Evolutionary conservation across 495 filamentous ascomycete genomes (phyloP).

Genomic region (Darksidea phi): DNA sequence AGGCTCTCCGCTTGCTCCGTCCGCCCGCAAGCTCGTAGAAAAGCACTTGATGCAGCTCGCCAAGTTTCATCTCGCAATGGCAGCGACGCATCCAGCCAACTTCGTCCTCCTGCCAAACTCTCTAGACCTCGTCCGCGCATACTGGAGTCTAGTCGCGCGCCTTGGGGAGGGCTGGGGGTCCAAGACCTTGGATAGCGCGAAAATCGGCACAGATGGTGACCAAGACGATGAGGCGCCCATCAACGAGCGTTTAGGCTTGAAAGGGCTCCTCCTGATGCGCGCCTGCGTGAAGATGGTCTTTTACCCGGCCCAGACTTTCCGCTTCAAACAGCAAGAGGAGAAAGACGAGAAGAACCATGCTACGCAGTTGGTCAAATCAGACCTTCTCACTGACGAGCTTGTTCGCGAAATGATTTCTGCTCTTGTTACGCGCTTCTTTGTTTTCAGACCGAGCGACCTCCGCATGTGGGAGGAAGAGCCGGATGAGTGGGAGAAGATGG

Average conservation of each 20-base stretch:
- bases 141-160: slow-evolving; percentile 75
- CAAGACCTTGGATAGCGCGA: slow-evolving; percentile 42
- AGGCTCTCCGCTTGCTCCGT: slow-evolving; percentile 48
- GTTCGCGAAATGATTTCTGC: slow-evolving; percentile 76
- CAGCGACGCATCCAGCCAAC: slow-evolving; percentile 67
- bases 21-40: slow-evolving; percentile 57
- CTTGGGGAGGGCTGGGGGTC: slow-evolving; percentile 70
- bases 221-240: slow-evolving; percentile 56
- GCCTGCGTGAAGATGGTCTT: slow-evolving; percentile 82
- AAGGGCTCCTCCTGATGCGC: slow-evolving; percentile 78
- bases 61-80: slow-evolving; percentile 88
- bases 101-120: slow-evolving; percentile 80
- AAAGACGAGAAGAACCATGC: slow-evolving; percentile 68
- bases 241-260: slow-evolving; percentile 72
- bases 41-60: slow-evolving; percentile 86
- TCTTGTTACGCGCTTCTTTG: slow-evolving; percentile 82
- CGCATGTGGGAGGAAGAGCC: slow-evolving; percentile 89
- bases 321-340: slow-evolving; percentile 66
- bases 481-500: slow-evolving; percentile 85
- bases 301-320: slow-evolving; percentile 75
- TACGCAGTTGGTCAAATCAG: slow-evolving; percentile 60
- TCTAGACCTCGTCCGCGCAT: slow-evolving; percentile 68
- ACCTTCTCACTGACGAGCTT: slow-evolving; percentile 71
- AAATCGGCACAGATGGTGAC: slow-evolving; percentile 53
- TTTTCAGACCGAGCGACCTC: slow-evolving; percentile 80